Conservation (phyloP, 176 grass and related monocot species). For the Triticum monococcum region DNA sequence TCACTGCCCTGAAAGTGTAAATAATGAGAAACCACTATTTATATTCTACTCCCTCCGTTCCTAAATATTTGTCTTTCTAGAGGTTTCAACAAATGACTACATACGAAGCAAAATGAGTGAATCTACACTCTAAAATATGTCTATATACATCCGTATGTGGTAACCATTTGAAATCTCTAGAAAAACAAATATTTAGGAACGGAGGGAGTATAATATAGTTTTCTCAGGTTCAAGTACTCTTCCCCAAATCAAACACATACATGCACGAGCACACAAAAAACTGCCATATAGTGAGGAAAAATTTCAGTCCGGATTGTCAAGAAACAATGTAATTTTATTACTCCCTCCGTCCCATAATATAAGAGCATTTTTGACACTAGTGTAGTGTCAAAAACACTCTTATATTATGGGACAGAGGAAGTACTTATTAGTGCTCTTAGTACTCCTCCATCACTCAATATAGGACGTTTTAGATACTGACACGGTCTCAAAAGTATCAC, state of each 20-base stretch:
- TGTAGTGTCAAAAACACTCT: too few relatives aligned
- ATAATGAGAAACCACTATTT: conserved; percentile 13
- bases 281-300: not conserved
- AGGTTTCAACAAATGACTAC: too few relatives aligned
- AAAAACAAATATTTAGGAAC: too few relatives aligned
- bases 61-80: too few relatives aligned
- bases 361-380: too few relatives aligned
- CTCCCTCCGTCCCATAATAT: too few relatives aligned
- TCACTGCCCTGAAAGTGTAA: not conserved
- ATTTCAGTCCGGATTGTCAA: not conserved
- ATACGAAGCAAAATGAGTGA: too few relatives aligned
- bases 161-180: too few relatives aligned
- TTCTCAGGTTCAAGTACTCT: not conserved
- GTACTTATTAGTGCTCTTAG: not conserved
- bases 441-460: not conserved
- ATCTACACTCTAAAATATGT: too few relatives aligned
- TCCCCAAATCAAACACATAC: not conserved
- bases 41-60: not conserved
- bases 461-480: not conserved
- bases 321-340: not conserved
- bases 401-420: too few relatives aligned
- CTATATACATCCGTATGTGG: too few relatives aligned
- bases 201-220: not conserved
- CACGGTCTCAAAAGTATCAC: not conserved
- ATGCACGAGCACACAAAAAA: not conserved